A percentile compares a stretch with the other conserved stretches of the same genome.
These are phyloP conservation scores for Hansenula anomala DNA, from an alignment of 1,139 yeast species.

Conservation along the genomic window DNA sequence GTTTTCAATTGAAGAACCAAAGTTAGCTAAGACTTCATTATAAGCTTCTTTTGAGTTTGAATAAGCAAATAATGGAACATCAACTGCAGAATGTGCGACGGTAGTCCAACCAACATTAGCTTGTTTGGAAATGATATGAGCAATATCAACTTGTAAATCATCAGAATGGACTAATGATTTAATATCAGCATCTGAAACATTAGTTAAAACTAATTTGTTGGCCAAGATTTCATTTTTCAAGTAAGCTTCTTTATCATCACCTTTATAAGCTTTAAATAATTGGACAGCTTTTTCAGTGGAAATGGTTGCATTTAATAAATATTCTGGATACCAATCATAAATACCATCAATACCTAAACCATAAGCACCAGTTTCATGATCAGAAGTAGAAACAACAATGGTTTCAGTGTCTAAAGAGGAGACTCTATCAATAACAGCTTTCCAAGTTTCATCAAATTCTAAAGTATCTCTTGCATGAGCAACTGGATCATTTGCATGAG, in stretches of 20 bases:
- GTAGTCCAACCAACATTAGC: constrained; percentile 21
- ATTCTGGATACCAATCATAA: constrained; percentile 19
- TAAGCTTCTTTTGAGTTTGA: constrained; percentile 21
- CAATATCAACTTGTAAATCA: constrained; percentile 10
- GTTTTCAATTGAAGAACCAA: constrained; percentile 22
- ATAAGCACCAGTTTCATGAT: constrained; percentile 22
- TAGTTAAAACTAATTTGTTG: constrained; percentile 1
- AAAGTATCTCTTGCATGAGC: constrained; percentile 16
- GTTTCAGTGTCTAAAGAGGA: constrained; percentile 18
- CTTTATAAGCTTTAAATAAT: constrained; percentile 13
- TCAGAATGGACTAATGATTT: constrained; percentile 10
- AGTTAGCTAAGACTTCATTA: constrained; percentile 15
- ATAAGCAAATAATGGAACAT: constrained; percentile 21
- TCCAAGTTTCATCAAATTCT: constrained; percentile 19
- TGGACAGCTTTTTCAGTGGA: constrained; percentile 19
- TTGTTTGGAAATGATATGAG: constrained; percentile 12
- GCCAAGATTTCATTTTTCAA: constrained; percentile 13
- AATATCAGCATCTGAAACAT: constrained; percentile 13
- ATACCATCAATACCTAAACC: constrained; percentile 16
- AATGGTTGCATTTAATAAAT: constrained; percentile 12
- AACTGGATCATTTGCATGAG: constrained; percentile 20
- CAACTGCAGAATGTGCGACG: constrained; percentile 19
- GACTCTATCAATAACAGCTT: constrained; percentile 21
- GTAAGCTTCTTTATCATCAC: constrained; percentile 13
- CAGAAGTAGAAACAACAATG: constrained; percentile 21